Base-by-base conservation (phyloP, 2,329 filamentous ascomycete genomes). In the Pseudogymnoascus sp. region DNA sequence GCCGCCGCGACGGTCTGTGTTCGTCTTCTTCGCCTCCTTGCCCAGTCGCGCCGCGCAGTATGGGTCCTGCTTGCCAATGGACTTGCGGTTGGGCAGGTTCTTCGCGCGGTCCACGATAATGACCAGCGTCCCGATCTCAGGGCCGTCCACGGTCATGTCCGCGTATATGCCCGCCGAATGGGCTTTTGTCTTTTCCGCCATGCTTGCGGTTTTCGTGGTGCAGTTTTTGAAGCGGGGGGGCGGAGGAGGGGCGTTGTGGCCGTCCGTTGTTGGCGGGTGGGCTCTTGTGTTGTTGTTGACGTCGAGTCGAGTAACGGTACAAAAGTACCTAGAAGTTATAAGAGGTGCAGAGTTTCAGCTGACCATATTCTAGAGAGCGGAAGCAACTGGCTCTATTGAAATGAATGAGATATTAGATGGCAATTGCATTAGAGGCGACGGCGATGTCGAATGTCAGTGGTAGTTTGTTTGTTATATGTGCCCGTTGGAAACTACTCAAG, bases 11-110 rank as follows among this genome's bases (percentile, higher is more conserved):
- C 93, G 87, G 76, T 99, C 95, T 4, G 93, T 97, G 42, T 89
- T 88, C 2, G 95, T 99, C 82, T 97, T 97, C 80, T 96, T 96
- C 59, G 95, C 95, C 77, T 97, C 93, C 76, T 99, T 99, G 35
- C 93, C 95, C 53, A 99, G 79, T 62, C 95, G 83, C 33, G 92
- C 93, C 38, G 95, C 95, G 76, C 93, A 97, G 76, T 97, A 99
- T 0, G 95, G 93, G 74, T 97, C 93, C 78, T 99, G 95, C 78
- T 99, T 99, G 63, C 95, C 95, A 81, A 99, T 97, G 5, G 92
- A 95, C 80, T 96, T 96, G 70, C 92, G 81, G 77, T 99, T 99
- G 61, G 95, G 95, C 69, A 99, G 79, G 75, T 99, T 99, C 84
- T 96, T 97, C 61, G 93, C 95, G 69, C 93, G 85, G 78, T 99